Base-by-base conservation (phyloP, 768 basidiomycete species). In the Pisolithus marmoratus region DNA sequence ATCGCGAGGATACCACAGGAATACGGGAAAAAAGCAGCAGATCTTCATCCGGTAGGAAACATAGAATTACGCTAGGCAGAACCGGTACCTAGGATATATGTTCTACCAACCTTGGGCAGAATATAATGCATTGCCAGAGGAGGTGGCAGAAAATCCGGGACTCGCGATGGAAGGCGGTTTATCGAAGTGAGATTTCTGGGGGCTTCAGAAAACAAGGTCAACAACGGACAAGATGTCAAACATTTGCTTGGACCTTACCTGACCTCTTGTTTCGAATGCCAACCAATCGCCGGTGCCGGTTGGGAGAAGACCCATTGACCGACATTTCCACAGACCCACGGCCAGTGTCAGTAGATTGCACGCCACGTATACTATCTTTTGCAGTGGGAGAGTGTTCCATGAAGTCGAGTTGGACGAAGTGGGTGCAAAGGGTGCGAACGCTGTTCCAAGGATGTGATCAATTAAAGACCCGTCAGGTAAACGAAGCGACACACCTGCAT, bases 251-350 rank as follows among this genome's bases (percentile, higher is more conserved):
- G 14, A 9, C 54, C 65, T 47, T 22, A 93, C 89, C 61, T 66
- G 49, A 34, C 82, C 83, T 59, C 94, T 74, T 2, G 82, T 85
- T 72, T 95, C 94, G 58, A 97, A 97, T 14, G 90, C 92, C 48
- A 95, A 72, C 92, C 94, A 97, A 70, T 97, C 94, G 2, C 87
- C 92, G 0, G 92, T 90, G 1, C 94, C 92, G 1, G 83, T 87
- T 0, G 94, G 94, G 17, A 97, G 70, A 48, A 97, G 73, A 0
- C 94, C 94, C 92, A 97, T 94, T 0, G 85, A 81, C 29, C 83
- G 82, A 69, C 93, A 95, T 68, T 97, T 97, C 86, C 89, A 97
- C 24, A 96, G 67, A 0, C 94, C 94, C 26, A 96, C 83, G 5
- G 74, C 81, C 17, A 96, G 76, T 0, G 92, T 94, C 50, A 87